Percentiles rank a stretch among this genome's conserved stretches.
phyloP scores from a whole-genome alignment of 2,329 filamentous ascomycete genomes.

The Metarhizium sp. region DNA sequence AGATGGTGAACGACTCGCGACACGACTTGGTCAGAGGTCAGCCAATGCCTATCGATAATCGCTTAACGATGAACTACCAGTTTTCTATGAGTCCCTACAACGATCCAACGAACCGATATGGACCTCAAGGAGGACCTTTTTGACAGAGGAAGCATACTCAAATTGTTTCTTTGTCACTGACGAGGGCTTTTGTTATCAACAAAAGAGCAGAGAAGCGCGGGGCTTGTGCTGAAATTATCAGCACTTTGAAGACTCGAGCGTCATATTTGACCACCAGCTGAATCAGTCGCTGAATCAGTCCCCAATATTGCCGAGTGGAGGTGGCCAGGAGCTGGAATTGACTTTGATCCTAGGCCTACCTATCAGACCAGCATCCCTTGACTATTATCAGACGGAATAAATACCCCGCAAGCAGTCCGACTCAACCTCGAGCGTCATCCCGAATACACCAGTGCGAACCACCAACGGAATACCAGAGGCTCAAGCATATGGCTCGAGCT shows the following conservation, averaged over 20 bases:
- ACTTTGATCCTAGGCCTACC: no score
- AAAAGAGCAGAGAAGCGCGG: no score
- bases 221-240: no score
- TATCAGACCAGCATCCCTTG: no score
- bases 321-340: no score
- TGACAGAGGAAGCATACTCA: slow-evolving; percentile 8
- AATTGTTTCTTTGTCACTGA: neutral
- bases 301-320: no score
- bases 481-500: neutral
- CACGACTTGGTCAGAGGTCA: slow-evolving; percentile 10
- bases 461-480: neutral
- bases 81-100: slow-evolving; percentile 16
- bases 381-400: neutral
- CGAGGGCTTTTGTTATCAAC: neutral
- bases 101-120: slow-evolving; percentile 10
- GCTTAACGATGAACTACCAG: slow-evolving; percentile 15
- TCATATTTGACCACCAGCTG: no score
- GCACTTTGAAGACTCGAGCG: no score
- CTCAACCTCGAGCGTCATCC: neutral
- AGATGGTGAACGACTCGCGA: slow-evolving; percentile 15
- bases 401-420: neutral
- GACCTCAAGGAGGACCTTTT: slow-evolving; percentile 12
- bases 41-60: slow-evolving; percentile 12
- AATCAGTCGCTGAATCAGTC: no score
- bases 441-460: neutral